Conservation (phyloP, 306 rosid genomes). For the Ammopiptanthus mongolicus region DNA sequence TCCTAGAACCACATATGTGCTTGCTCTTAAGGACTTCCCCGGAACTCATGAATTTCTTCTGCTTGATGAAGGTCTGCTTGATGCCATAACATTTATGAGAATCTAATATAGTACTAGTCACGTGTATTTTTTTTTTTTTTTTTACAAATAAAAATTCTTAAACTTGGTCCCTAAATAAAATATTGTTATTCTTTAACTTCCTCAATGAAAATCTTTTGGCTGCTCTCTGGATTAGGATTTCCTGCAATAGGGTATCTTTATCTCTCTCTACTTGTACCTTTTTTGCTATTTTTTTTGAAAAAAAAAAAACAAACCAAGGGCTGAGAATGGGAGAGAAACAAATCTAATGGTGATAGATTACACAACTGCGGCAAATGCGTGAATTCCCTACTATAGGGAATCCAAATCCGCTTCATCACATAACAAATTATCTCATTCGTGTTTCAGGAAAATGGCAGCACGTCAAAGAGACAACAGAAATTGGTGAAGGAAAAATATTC, state of each 20-base stretch:
- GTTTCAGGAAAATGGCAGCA: constrained; percentile 93
- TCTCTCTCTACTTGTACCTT: no score
- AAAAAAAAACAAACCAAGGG: no score
- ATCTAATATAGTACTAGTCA: not conserved
- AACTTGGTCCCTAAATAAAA: no score
- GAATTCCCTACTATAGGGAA: no score
- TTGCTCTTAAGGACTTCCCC: constrained; percentile 76
- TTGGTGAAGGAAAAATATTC: constrained; percentile 92
- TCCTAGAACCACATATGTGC: constrained; percentile 93
- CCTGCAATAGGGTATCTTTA: no score
- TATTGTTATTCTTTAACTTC: no score
- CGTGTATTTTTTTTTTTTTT: no score
- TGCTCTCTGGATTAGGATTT: not conserved
- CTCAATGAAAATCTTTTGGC: no score
- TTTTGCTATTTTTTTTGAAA: no score
- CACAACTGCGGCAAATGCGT: no score
- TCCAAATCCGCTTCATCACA: not conserved
- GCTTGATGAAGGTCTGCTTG: constrained; percentile 78
- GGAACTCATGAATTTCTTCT: constrained; percentile 98
- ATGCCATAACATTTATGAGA: not conserved
- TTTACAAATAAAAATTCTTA: not conserved
- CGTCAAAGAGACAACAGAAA: constrained; percentile 92
- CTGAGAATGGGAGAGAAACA: no score
- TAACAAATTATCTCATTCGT: constrained; percentile 13
- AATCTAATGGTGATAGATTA: no score